Evolutionary conservation across 164 flowering plant species (phyloP).

Genomic region (Chimonanthus praecox): DNA sequence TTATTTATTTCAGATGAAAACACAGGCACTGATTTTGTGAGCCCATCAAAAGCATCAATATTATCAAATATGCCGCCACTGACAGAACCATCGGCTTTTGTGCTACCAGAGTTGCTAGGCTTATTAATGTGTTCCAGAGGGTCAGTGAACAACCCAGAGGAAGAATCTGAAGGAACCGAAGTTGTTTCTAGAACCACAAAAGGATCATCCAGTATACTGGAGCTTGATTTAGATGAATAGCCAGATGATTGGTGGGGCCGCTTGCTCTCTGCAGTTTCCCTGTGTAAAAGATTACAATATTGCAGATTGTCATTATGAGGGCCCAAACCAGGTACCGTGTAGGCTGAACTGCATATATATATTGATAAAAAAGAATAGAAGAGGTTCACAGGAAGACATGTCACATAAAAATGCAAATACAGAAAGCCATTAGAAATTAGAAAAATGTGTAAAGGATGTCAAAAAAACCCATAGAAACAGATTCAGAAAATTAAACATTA

Average conservation of each 20-base stretch:
- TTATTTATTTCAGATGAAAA: constrained; percentile 35
- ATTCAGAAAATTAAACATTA: no score
- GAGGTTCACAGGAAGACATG: neutral
- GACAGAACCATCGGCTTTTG: constrained; percentile 28
- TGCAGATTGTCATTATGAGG: neutral
- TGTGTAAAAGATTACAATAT: constrained; percentile 20
- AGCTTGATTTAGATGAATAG: constrained; percentile 29
- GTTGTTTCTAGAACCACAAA: constrained; percentile 57
- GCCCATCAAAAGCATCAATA: constrained; percentile 48
- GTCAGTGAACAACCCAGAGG: constrained; percentile 41
- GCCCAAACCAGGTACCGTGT: neutral
- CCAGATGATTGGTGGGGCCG: constrained; percentile 23
- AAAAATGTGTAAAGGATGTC: no score
- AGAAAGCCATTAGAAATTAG: neutral
- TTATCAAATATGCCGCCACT: constrained; percentile 46
- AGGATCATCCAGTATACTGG: constrained; percentile 50
- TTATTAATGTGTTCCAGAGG: constrained; percentile 50
- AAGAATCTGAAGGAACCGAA: constrained; percentile 28
- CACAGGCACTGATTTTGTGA: constrained; percentile 39
- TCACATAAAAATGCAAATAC: neutral
- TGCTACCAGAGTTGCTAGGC: constrained; percentile 28
- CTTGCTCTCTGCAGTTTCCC: constrained; percentile 36
- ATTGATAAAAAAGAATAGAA: neutral
- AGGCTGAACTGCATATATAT: neutral
- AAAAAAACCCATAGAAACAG: no score